phyloP scores from a whole-genome alignment of 2,329 filamentous ascomycete species.

The Ascochyta clinopodiicola region DNA sequence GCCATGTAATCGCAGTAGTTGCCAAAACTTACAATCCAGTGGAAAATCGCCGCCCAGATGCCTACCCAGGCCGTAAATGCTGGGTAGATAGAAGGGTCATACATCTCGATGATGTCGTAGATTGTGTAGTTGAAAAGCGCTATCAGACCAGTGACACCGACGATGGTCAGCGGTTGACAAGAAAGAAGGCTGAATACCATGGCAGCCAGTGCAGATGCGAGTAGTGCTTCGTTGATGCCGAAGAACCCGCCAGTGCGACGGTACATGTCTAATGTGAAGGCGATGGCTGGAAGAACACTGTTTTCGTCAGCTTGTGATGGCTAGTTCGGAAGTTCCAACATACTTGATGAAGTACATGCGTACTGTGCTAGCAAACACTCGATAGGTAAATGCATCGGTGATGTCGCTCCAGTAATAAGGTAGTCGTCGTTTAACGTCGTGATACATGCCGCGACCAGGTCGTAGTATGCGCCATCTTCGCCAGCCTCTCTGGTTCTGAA shows the following conservation, averaged over 20 bases:
- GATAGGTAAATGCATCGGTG: constrained; percentile 61
- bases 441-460: constrained; percentile 61
- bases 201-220: constrained; percentile 62
- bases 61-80: constrained; percentile 63
- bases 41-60: constrained; percentile 65
- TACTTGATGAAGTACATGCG: constrained; percentile 67
- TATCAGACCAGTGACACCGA: constrained; percentile 61
- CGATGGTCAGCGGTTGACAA: constrained; percentile 63
- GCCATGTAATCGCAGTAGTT: constrained; percentile 65
- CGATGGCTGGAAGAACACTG: constrained; percentile 63
- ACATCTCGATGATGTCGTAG: constrained; percentile 61
- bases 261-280: constrained; percentile 66
- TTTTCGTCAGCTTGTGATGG: constrained; percentile 2
- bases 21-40: constrained; percentile 61
- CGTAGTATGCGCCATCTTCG: constrained; percentile 50
- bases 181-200: constrained; percentile 61
- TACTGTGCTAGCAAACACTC: constrained; percentile 61
- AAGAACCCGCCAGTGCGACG: constrained; percentile 62
- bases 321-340: background rate
- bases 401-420: constrained; percentile 65
- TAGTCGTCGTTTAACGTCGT: constrained; percentile 60
- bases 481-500: constrained; percentile 51
- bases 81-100: constrained; percentile 59
- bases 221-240: constrained; percentile 63
- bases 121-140: constrained; percentile 65